Evolutionary conservation across 768 basidiomycete genomes (phyloP).

Genomic region (Naganishia vaughanmartiniae): DNA sequence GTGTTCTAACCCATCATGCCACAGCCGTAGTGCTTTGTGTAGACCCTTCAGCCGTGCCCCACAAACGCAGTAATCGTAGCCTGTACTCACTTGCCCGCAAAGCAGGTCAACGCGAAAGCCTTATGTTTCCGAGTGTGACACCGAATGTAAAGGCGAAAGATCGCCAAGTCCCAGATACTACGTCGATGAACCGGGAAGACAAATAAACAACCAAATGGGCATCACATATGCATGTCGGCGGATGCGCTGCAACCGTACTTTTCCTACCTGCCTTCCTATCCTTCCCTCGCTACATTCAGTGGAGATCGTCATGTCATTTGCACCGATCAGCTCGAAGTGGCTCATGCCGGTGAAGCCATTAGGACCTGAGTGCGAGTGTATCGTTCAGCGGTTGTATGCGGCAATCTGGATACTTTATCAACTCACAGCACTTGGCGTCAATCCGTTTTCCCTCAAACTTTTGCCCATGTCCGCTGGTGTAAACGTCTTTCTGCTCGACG

Average conservation of each 20-base stretch:
- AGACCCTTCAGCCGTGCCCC: too few relatives aligned
- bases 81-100: too few relatives aligned
- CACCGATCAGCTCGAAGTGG: background rate
- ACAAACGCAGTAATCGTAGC: too few relatives aligned
- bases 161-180: too few relatives aligned
- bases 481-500: slow-evolving; percentile 70
- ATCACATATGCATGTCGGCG: background rate
- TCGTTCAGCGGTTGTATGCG: background rate
- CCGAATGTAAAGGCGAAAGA: too few relatives aligned
- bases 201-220: background rate
- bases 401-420: background rate
- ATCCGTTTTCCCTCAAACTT: slow-evolving; percentile 74
- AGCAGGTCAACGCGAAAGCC: too few relatives aligned
- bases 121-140: too few relatives aligned
- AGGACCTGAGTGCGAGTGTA: background rate
- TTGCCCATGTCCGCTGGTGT: slow-evolving; percentile 69
- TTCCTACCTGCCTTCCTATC: background rate
- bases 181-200: too few relatives aligned
- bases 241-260: background rate
- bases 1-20: too few relatives aligned
- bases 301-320: background rate
- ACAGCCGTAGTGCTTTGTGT: too few relatives aligned
- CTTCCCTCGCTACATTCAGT: background rate
- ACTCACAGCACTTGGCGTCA: slow-evolving; percentile 82
- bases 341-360: background rate